Conservation (phyloP, 306 rosid species). For the Lotus japonicus region DNA sequence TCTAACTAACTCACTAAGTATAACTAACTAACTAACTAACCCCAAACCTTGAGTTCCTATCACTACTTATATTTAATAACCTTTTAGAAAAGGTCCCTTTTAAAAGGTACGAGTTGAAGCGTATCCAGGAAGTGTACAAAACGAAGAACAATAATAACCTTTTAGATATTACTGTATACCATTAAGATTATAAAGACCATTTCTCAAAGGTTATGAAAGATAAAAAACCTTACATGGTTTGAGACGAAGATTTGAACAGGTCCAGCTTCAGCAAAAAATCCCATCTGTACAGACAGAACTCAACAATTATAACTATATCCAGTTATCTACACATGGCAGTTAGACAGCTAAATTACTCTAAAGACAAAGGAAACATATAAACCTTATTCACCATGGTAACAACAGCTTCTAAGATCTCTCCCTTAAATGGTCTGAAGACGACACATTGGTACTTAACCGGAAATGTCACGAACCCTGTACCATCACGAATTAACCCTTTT, state of each 20-base stretch:
- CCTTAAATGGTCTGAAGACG: slow-evolving; percentile 91
- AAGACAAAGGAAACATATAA: background rate
- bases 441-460: slow-evolving; percentile 97
- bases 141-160: background rate
- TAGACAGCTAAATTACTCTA: background rate
- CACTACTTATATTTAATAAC: too few species aligned
- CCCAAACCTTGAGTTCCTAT: too few species aligned
- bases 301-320: background rate
- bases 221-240: slow-evolving; percentile 61
- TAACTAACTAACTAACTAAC: too few species aligned
- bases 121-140: background rate
- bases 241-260: slow-evolving; percentile 98
- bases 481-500: slow-evolving; percentile 85
- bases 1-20: too few species aligned
- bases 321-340: background rate
- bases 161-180: background rate
- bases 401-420: slow-evolving; percentile 95
- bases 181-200: background rate
- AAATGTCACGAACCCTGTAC: slow-evolving; percentile 91
- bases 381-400: slow-evolving; percentile 99
- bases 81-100: too few species aligned
- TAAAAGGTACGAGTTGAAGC: background rate
- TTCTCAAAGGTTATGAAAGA: background rate
- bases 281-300: slow-evolving; percentile 56
- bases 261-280: slow-evolving; percentile 97